Base-by-base conservation (phyloP, 305 asterid genomes). In the Fraxinus ornus region DNA sequence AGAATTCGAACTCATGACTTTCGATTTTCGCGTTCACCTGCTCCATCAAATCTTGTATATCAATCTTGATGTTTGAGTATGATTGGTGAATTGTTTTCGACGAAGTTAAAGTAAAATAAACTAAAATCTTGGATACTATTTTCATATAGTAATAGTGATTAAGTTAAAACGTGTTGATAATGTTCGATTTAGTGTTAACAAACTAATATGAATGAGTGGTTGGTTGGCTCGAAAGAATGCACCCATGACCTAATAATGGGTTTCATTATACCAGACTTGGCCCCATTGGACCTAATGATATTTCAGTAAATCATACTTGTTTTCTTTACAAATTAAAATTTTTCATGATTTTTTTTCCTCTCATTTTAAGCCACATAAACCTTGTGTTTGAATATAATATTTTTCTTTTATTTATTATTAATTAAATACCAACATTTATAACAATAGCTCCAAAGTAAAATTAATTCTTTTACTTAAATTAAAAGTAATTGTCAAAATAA, bases 221-320 rank as follows among this genome's bases (percentile, higher is more conserved):
- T 68, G 39, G 75, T 68, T 68, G 37, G 75, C 8, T 26, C 21
- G 17, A 17, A 12, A 70, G 41, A 70, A 70, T 70, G 9, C 39
- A 70, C 21, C 75, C 41, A 70, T 32, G 39, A 28, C 36, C 36
- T 66, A 12, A 68, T 66, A 12, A 68, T 33, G 75, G 21, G 75
- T 28, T 68, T 68, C 75, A 28, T 28, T 70, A 26, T 13, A 24
- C 33, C 72, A 8, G 17, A 64, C 74, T 26, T 24, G 73, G 36
- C 36, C 74, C 73, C 73, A 66, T 66, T 66, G n/a, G 74, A 66
- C 74, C 36, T 66, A 66, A 66, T 66, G 7, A 66, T 66, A 66
- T 22, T 28, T 28, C 75, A 30, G 8, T 30, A 30, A 68, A 12
- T 30, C 75, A 30, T 68, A 28, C 12, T 68, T 68, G 75, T 30